phyloP scores from a whole-genome alignment of 257 asterid genomes.

The Paraleonurus japonicus region DNA sequence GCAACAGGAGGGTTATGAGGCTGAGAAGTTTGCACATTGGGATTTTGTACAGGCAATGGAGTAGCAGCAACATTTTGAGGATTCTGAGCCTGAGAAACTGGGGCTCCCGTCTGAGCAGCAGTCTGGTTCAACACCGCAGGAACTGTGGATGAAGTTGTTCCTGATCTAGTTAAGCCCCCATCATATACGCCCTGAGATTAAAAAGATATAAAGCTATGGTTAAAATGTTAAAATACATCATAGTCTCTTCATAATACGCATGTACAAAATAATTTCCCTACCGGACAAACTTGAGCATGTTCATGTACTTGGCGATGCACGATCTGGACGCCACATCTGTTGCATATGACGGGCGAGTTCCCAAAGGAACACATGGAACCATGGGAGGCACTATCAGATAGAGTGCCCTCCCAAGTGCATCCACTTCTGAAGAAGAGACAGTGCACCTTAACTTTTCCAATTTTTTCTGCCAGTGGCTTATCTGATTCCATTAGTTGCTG shows the following conservation, averaged over 20 bases:
- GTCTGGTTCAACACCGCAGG: constrained; percentile 42
- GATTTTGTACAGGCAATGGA: constrained; percentile 52
- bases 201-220: constrained; percentile 1
- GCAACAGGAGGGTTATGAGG: constrained; percentile 49
- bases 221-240: constrained; percentile 15
- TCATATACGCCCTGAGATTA: constrained; percentile 65
- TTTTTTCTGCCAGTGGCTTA: constrained; percentile 66
- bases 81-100: constrained; percentile 52
- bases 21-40: constrained; percentile 42
- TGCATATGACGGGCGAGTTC: constrained; percentile 82
- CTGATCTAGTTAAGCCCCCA: constrained; percentile 41
- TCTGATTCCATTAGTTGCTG: constrained; percentile 77
- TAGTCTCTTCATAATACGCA: background rate
- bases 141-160: constrained; percentile 38
- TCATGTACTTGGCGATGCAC: constrained; percentile 95
- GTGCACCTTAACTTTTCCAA: constrained; percentile 82
- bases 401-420: constrained; percentile 88
- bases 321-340: constrained; percentile 80
- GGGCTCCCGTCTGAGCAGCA: constrained; percentile 42
- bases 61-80: constrained; percentile 47
- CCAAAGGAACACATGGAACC: constrained; percentile 81
- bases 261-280: constrained; percentile 40
- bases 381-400: constrained; percentile 71
- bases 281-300: constrained; percentile 88
- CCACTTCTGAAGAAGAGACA: constrained; percentile 89